Percentiles rank a stretch among this genome's conserved stretches.
These are phyloP conservation scores for Tylopilus rubrobrunneus DNA, from an alignment of 768 basidiomycete genomes.

Conservation along the genomic window DNA sequence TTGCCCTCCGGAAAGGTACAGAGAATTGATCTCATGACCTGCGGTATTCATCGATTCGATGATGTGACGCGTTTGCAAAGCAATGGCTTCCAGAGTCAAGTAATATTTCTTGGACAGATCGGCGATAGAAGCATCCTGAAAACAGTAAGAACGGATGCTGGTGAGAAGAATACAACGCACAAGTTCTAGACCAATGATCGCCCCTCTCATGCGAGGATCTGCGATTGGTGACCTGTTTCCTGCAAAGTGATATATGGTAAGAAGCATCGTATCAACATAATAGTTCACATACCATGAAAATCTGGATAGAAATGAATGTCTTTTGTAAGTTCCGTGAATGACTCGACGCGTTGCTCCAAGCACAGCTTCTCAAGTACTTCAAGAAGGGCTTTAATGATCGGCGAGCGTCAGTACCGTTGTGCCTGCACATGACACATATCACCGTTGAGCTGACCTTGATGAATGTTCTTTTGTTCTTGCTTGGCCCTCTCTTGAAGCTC, in stretches of 20 bases:
- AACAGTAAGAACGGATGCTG: background rate
- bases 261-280: background rate
- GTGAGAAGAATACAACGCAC: conserved; percentile 32
- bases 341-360: conserved; percentile 48
- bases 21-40: conserved; percentile 76
- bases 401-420: background rate
- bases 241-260: conserved; percentile 27
- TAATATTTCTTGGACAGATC: conserved; percentile 92
- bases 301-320: conserved; percentile 95
- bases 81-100: conserved; percentile 88
- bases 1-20: conserved; percentile 94
- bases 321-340: conserved; percentile 81
- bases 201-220: conserved; percentile 92
- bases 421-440: background rate
- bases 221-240: conserved; percentile 97
- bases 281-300: conserved; percentile 62
- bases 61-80: conserved; percentile 92
- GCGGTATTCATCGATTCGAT: conserved; percentile 84
- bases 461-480: conserved; percentile 54
- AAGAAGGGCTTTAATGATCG: conserved; percentile 53
- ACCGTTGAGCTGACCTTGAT: conserved; percentile 39
- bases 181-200: conserved; percentile 82
- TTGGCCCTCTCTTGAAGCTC: conserved; percentile 63
- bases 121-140: conserved; percentile 61
- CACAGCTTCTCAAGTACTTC: conserved; percentile 67